phyloP scores from a whole-genome alignment of 768 basidiomycete species.

The Boletus sp. region DNA sequence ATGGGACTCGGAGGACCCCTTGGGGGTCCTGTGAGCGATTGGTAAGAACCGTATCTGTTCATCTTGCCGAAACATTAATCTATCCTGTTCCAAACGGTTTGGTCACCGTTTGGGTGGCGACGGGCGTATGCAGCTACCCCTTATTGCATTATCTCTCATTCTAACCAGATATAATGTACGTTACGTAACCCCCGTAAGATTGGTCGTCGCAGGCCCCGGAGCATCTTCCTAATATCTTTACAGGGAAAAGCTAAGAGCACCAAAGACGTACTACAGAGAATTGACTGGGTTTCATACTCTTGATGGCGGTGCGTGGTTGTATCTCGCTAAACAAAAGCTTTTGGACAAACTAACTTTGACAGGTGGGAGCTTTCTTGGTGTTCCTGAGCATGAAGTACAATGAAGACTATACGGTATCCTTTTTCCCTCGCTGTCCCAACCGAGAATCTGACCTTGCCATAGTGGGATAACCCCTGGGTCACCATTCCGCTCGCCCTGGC shows the following conservation, averaged over 20 bases:
- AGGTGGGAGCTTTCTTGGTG: constrained; percentile 61
- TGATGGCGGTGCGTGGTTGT: constrained; percentile 51
- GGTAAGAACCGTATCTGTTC: constrained; percentile 37
- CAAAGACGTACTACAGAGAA: constrained; percentile 66
- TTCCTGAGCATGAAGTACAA: constrained; percentile 73
- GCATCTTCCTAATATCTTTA: background rate
- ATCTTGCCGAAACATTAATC: background rate
- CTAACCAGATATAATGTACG: constrained; percentile 55
- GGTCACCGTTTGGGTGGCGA: constrained; percentile 76
- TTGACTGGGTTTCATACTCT: constrained; percentile 67
- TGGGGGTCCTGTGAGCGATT: constrained; percentile 69
- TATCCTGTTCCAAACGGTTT: constrained; percentile 35
- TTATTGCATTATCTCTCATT: constrained; percentile 60
- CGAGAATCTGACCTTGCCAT: constrained; percentile 6
- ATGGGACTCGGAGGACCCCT: constrained; percentile 75
- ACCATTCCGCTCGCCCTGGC: constrained; percentile 46
- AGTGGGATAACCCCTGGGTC: constrained; percentile 62
- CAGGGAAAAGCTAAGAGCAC: constrained; percentile 69
- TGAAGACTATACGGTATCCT: constrained; percentile 56
- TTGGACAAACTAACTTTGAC: background rate
- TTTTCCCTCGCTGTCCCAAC: background rate
- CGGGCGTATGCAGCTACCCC: constrained; percentile 75
- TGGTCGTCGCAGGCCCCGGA: background rate
- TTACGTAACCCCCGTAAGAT: constrained; percentile 66
- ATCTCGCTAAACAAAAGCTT: background rate